Evolutionary conservation across 352 stramenopile species (phyloP), one percentile per base, ranked within the genome.

Genomic region (Globisporangium cederbergense): DNA sequence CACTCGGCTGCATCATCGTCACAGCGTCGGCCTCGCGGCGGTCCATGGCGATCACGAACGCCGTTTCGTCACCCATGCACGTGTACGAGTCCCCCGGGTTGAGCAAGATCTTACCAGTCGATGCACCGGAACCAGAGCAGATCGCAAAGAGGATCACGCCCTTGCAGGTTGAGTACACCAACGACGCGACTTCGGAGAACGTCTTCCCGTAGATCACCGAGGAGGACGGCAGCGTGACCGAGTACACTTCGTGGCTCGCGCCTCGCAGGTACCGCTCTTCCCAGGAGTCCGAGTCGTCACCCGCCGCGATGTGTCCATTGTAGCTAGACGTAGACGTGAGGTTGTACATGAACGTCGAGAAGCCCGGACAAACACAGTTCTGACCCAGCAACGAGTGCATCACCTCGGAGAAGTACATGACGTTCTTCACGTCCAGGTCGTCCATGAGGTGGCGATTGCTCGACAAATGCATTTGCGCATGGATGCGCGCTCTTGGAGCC

Each of bases 321-420:
- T 83, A 90, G 56, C 83, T 93, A 8, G 86, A 93, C 9, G 84
- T 92, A 3, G 83, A 89, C 30, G 86, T 95, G 34, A 95, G 65
- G 46, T 90, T 93, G 69, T 95, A 95, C 46, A 95, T 91, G 65
- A 95, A 86, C 11, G 86, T 95, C 2, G 86, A 93, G 53, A 95
- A 95, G 4, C 84, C 86, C 10, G 86, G 86, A 36, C 86, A 95
- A 54, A 93, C 78, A 54, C 86, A 95, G 73, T 93, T 93, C 66
- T 95, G 86, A 2, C 75, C 86, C n/a, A 95, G 65, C 30, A 95
- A 62, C 34, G 84, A 95, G 62, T 91, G 69, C 58, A 90, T 83
- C 16, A 93, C 71, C 60, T 95, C 86, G 4, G 81, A 89, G 9
- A 93, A 90, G 57, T 86, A 95, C 4, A 93, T 62, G 32, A 84